Evolutionary conservation across 2,329 filamentous ascomycete species (phyloP).

Genomic region (Emergomyces pasteurianus): DNA sequence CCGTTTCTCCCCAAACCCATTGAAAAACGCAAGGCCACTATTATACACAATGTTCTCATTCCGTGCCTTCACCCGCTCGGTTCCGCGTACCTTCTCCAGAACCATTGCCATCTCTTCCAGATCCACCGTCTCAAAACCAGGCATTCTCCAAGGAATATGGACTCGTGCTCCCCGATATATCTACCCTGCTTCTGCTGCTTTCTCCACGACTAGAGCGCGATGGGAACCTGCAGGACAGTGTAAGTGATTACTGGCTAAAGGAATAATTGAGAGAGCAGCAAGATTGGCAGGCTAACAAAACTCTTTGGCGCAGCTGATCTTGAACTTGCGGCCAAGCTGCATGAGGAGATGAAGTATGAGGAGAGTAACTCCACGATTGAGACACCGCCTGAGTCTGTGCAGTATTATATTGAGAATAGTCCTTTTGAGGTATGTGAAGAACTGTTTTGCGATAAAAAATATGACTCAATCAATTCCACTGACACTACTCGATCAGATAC

Average conservation of each 20-base stretch:
- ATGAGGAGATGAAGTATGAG: constrained; percentile 62
- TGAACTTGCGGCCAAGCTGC: constrained; percentile 76
- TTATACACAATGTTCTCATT: constrained; percentile 54
- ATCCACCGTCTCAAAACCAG: constrained; percentile 38
- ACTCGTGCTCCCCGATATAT: constrained; percentile 30
- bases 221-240: constrained; percentile 36
- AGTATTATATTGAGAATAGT: constrained; percentile 78
- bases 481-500: constrained; percentile 30
- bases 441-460: not conserved
- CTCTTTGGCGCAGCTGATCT: constrained; percentile 45
- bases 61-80: constrained; percentile 52
- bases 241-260: constrained; percentile 16
- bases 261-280: not conserved
- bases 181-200: constrained; percentile 26
- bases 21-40: no score
- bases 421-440: constrained; percentile 54
- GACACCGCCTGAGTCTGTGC: constrained; percentile 62
- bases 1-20: not conserved
- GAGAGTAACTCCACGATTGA: constrained; percentile 69
- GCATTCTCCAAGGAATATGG: constrained; percentile 39
- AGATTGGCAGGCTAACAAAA: not conserved
- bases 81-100: constrained; percentile 52
- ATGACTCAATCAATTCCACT: not conserved
- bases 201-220: constrained; percentile 34
- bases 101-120: constrained; percentile 39